Evolutionary conservation across 2,329 filamentous ascomycete species (phyloP), one percentile per base, ranked within the genome.

Genomic region (Rugonectria rugulosa): DNA sequence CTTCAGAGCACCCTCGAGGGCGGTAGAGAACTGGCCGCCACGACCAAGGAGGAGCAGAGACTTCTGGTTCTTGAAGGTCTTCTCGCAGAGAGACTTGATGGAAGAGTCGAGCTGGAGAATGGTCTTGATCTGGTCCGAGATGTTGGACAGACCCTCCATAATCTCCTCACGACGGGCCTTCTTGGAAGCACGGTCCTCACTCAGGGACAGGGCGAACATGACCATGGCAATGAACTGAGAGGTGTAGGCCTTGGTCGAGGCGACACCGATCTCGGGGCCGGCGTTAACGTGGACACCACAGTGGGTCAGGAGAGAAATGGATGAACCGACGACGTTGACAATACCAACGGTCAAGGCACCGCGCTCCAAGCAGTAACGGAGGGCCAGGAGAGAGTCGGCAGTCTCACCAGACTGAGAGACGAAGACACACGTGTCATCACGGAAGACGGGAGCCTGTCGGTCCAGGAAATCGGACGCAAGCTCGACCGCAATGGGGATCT

Each of bases 271-370:
- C 77, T 99, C 95, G 49, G 95, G 95, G 53, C 95, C 95, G 66
- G 95, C 95, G 78, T 99, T 99, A 82, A 99, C 93, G 83, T 99
- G 95, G 52, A 99, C 95, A 92, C 95, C 95, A 71, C 95, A 99
- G 86, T 99, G 95, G 63, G 95, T 99, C 70, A 99, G 89, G 68
- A 99, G 89, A 41, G 95, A 99, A 77, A 99, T 99, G 72, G 93
- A 97, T 53, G 95, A 98, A 70, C 95, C 95, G 70, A 99, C 95
- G 59, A 96, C 92, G 80, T 99, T 99, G 78, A 99, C 95, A 66
- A 98, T 93, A 81, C 95, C 95, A 64, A 99, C 95, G 37, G 95
- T 98, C 77, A 99, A 81, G 45, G 95, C 95, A 70, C 95, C 95
- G 62, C 95, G 92, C 85, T 99, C 95, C 74, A 99, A 81, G 80